A percentile compares a stretch with the other conserved stretches of the same genome.
Conservation (phyloP, 2,329 filamentous ascomycete species). For the Teratosphaeria destructans region DNA sequence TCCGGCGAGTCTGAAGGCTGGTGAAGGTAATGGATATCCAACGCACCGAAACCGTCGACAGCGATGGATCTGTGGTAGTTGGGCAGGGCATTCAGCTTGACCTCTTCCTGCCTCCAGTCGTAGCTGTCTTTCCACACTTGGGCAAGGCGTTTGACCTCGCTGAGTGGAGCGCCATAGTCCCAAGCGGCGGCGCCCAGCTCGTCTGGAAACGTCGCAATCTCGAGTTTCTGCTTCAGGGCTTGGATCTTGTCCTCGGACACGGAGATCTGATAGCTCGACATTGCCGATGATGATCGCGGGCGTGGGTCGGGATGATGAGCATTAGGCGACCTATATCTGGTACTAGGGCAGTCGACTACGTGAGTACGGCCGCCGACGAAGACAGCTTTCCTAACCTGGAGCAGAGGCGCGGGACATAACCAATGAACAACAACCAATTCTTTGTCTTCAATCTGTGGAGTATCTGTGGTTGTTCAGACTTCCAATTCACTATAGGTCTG, state of each 20-base stretch:
- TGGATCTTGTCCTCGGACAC: constrained; percentile 44
- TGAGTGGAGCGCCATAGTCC: constrained; percentile 48
- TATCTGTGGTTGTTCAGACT: not conserved
- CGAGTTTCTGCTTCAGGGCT: constrained; percentile 47
- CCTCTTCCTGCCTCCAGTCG: constrained; percentile 53
- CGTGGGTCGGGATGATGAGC: not conserved
- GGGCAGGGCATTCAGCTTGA: constrained; percentile 48
- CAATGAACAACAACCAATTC: not conserved
- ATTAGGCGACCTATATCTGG: not conserved
- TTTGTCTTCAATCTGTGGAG: not conserved
- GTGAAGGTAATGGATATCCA: constrained; percentile 57
- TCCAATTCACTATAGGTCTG: not conserved
- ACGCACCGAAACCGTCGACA: constrained; percentile 48
- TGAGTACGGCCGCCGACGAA: no score
- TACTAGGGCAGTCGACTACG: no score
- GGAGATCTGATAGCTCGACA: constrained; percentile 38
- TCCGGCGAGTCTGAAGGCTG: constrained; percentile 40
- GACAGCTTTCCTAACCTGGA: not conserved
- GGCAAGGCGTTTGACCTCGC: constrained; percentile 49
- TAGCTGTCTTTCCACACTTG: constrained; percentile 46
- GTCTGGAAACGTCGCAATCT: constrained; percentile 44
- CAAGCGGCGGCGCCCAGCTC: constrained; percentile 22
- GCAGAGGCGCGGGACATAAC: not conserved
- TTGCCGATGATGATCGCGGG: constrained; percentile 1
- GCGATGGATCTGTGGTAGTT: constrained; percentile 47